phyloP scores from a whole-genome alignment of 148 eudicot species.

The Simmondsia chinensis region DNA sequence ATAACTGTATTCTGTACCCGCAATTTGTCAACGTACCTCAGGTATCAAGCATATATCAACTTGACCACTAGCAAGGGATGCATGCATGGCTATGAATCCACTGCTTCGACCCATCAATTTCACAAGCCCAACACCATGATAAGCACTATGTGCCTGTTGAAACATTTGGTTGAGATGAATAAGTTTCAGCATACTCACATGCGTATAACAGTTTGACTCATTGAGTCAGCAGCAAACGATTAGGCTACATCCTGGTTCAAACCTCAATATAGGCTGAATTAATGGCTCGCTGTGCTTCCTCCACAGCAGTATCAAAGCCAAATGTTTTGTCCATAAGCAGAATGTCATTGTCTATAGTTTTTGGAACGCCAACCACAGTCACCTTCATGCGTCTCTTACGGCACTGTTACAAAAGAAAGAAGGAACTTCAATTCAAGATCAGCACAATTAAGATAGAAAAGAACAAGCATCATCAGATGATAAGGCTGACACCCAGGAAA shows the following conservation, averaged over 20 bases:
- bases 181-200: neutral
- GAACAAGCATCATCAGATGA: neutral
- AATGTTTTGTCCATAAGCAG: conserved; percentile 96
- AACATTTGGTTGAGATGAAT: no score
- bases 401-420: conserved; percentile 37
- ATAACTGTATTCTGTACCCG: neutral
- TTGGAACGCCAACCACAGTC: conserved; percentile 94
- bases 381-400: conserved; percentile 75
- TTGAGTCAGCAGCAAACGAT: conserved; percentile 1
- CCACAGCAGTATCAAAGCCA: conserved; percentile 99
- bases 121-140: conserved; percentile 91
- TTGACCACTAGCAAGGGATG: conserved; percentile 98
- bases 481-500: neutral
- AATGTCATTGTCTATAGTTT: conserved; percentile 97
- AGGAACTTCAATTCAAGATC: conserved; percentile 3
- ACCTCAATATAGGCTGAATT: conserved; percentile 99
- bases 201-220: neutral
- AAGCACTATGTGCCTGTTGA: conserved; percentile 92
- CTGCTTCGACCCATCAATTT: conserved; percentile 99
- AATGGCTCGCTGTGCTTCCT: conserved; percentile 96
- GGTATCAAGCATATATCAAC: conserved; percentile 96
- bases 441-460: no score
- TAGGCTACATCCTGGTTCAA: conserved; percentile 1
- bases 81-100: conserved; percentile 99
- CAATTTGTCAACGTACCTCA: conserved; percentile 45